Conservation (phyloP, 495 filamentous ascomycete genomes). For the Chaetomidium leptoderma region DNA sequence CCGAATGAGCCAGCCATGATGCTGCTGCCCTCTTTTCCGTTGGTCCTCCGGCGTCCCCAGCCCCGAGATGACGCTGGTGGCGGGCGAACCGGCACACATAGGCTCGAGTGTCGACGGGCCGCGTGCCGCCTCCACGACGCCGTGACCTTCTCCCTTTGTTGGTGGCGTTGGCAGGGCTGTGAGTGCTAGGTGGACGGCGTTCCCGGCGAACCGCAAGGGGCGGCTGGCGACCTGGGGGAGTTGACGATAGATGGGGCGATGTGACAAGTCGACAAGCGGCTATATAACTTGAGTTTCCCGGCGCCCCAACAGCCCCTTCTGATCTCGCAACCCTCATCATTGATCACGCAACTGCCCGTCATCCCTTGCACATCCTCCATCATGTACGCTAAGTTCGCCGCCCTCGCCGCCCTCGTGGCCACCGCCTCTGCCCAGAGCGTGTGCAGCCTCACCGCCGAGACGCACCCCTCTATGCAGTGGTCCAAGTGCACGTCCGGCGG, state of each 20-base stretch:
- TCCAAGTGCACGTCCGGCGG: conserved; percentile 51
- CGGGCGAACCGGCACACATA: conserved; percentile 9
- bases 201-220: conserved; percentile 19
- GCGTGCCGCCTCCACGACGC: conserved; percentile 24
- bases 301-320: conserved; percentile 4
- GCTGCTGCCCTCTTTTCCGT: background rate
- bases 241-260: conserved; percentile 4
- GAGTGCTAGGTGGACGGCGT: conserved; percentile 12
- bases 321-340: conserved; percentile 22
- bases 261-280: background rate
- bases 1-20: conserved; percentile 3
- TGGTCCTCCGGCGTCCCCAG: background rate
- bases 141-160: conserved; percentile 1
- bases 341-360: conserved; percentile 24
- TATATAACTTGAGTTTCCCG: conserved; percentile 27
- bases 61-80: conserved; percentile 19
- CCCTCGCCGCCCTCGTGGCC: conserved; percentile 43
- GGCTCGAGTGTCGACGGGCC: conserved; percentile 28
- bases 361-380: conserved; percentile 9
- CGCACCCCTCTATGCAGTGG: conserved; percentile 56
- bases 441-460: conserved; percentile 53
- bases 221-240: conserved; percentile 3
- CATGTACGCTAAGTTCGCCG: conserved; percentile 35
- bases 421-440: conserved; percentile 50
- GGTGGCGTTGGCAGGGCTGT: conserved; percentile 8